phyloP scores from a whole-genome alignment of 768 basidiomycete genomes.

The Pholiota conissans region DNA sequence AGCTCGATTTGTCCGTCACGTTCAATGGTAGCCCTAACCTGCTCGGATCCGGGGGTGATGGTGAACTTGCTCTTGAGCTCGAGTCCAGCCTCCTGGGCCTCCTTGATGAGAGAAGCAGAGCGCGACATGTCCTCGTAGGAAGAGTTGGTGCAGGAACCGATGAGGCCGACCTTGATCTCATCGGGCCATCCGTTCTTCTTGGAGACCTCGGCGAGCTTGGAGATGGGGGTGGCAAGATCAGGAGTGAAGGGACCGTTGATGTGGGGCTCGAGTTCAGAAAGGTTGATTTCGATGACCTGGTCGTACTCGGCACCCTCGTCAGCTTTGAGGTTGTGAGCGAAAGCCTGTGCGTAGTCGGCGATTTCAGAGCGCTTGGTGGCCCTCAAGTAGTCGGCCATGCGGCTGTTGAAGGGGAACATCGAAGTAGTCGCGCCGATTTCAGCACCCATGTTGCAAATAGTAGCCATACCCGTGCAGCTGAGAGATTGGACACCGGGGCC shows the following conservation, averaged over 20 bases:
- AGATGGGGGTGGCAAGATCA: conserved; percentile 97
- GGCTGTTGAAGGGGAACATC: conserved; percentile 96
- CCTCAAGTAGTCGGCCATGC: conserved; percentile 91
- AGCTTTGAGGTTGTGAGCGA: conserved; percentile 87
- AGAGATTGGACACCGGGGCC: conserved; percentile 95
- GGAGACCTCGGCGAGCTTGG: conserved; percentile 88
- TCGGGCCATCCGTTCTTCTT: conserved; percentile 97
- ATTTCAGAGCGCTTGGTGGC: conserved; percentile 93
- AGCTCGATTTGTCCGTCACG: conserved; percentile 91
- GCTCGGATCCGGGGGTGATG: conserved; percentile 97
- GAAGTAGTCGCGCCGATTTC: conserved; percentile 99
- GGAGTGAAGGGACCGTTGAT: conserved; percentile 99
- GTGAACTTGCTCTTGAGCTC: conserved; percentile 93
- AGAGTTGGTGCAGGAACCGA: conserved; percentile 99
- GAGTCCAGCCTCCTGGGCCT: conserved; percentile 87
- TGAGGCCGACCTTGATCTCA: conserved; percentile 95
- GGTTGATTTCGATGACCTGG: conserved; percentile 90
- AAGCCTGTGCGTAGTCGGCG: conserved; percentile 84
- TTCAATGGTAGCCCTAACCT: conserved; percentile 95
- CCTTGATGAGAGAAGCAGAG: conserved; percentile 88
- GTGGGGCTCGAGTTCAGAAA: conserved; percentile 97
- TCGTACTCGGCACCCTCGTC: conserved; percentile 93
- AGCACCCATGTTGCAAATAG: conserved; percentile 99
- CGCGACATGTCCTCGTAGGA: conserved; percentile 99
- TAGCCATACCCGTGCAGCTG: conserved; percentile 98